Percentiles rank a stretch among this genome's conserved stretches.
Conservation (phyloP, 139 green algal genomes). For the Coelastrella sp. region DNA sequence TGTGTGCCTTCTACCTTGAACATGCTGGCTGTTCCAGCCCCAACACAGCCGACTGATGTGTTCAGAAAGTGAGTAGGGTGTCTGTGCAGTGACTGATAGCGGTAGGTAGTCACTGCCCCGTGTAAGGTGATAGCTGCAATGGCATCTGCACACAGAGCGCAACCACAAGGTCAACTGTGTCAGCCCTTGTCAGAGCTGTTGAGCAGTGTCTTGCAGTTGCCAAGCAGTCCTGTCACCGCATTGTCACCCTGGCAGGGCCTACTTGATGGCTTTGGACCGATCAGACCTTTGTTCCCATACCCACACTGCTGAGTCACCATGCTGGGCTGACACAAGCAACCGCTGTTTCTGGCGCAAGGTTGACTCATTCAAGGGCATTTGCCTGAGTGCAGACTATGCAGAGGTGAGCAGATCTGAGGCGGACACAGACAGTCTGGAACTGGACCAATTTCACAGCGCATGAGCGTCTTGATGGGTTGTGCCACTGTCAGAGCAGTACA, state of each 20-base stretch:
- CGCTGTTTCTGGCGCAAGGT: conserved; percentile 41
- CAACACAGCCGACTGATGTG: neutral
- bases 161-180: no score
- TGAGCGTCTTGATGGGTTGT: no score
- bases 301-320: conserved; percentile 7
- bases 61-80: conserved; percentile 9
- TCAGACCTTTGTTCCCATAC: conserved; percentile 6
- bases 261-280: conserved; percentile 24
- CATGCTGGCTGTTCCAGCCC: conserved; percentile 22
- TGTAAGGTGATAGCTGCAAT: no score
- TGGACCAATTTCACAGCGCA: no score
- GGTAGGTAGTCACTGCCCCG: no score
- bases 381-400: conserved; percentile 29
- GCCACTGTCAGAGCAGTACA: no score
- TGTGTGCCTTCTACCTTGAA: conserved; percentile 9
- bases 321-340: conserved; percentile 3
- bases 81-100: neutral
- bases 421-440: no score
- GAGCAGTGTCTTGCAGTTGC: no score
- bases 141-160: no score
- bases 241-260: conserved; percentile 8
- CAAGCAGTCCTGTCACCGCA: no score
- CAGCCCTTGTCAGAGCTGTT: no score
- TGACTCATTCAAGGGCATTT: neutral
- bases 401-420: conserved; percentile 1